A percentile compares a stretch with the other conserved stretches of the same genome.
These are phyloP conservation scores for Tilletia horrida DNA, from an alignment of 1,284 basidiomycete species.

Conservation along the genomic window DNA sequence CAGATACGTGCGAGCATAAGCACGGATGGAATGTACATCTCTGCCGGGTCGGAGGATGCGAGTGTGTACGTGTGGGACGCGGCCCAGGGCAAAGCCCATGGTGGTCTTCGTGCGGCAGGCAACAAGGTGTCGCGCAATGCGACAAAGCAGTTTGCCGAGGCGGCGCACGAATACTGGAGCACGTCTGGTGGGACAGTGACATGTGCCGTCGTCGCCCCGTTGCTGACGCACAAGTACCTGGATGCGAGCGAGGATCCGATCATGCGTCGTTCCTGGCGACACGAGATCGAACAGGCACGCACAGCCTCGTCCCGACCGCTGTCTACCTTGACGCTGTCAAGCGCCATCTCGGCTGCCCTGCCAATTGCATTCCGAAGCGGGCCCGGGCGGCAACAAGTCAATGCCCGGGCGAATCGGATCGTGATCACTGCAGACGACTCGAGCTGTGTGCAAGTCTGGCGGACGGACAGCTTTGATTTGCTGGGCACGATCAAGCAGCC, in stretches of 20 bases:
- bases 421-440: slow-evolving; percentile 39
- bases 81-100: slow-evolving; percentile 17
- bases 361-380: slow-evolving; percentile 14
- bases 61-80: slow-evolving; percentile 49
- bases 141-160: slow-evolving; percentile 15
- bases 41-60: slow-evolving; percentile 54
- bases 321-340: not conserved
- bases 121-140: slow-evolving; percentile 11
- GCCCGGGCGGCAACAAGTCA: slow-evolving; percentile 13
- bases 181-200: slow-evolving; percentile 34
- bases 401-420: slow-evolving; percentile 29
- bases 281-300: slow-evolving; percentile 18
- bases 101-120: not conserved
- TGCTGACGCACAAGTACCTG: slow-evolving; percentile 26
- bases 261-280: slow-evolving; percentile 16
- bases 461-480: slow-evolving; percentile 29
- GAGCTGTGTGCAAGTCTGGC: slow-evolving; percentile 32
- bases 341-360: slow-evolving; percentile 18
- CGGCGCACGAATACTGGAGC: slow-evolving; percentile 28
- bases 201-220: slow-evolving; percentile 39
- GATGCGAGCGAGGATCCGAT: slow-evolving; percentile 32
- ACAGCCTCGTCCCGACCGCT: slow-evolving; percentile 8
- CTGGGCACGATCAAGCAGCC: slow-evolving; percentile 6
- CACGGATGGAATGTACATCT: slow-evolving; percentile 49
- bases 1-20: slow-evolving; percentile 52